These are phyloP conservation scores for Pleurotus cornucopiae DNA, from an alignment of 768 basidiomycete genomes.

Conservation along the genomic window DNA sequence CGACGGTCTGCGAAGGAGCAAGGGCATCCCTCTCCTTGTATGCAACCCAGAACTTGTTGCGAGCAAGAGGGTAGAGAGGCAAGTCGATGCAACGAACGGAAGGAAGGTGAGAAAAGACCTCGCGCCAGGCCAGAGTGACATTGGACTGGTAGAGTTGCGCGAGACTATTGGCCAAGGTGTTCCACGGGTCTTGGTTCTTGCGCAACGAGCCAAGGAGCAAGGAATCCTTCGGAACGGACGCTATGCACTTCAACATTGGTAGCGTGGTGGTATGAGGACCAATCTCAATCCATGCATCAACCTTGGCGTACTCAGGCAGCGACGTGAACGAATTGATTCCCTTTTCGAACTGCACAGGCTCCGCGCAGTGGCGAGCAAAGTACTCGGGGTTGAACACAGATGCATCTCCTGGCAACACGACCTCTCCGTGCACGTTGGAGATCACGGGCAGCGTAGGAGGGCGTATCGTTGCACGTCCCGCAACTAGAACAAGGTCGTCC, in stretches of 20 bases:
- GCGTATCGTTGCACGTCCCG: slow-evolving; percentile 29
- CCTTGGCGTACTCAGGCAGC: slow-evolving; percentile 17
- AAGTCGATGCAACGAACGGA: slow-evolving; percentile 41
- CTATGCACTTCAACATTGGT: slow-evolving; percentile 48
- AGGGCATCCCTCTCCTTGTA: slow-evolving; percentile 26
- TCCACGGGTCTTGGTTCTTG: slow-evolving; percentile 38
- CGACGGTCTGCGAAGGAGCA: neutral
- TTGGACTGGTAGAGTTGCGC: slow-evolving; percentile 42
- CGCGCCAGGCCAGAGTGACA: slow-evolving; percentile 48
- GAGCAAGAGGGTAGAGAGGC: slow-evolving; percentile 62
- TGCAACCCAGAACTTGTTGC: slow-evolving; percentile 52
- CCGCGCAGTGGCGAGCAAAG: slow-evolving; percentile 53
- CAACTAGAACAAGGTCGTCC: slow-evolving; percentile 40
- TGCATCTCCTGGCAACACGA: slow-evolving; percentile 50
- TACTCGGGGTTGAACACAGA: slow-evolving; percentile 46
- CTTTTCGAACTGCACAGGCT: slow-evolving; percentile 53
- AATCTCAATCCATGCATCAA: slow-evolving; percentile 60
- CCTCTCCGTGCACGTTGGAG: slow-evolving; percentile 55
- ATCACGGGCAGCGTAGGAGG: slow-evolving; percentile 55
- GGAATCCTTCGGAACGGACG: slow-evolving; percentile 23
- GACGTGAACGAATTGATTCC: slow-evolving; percentile 41
- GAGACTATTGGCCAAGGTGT: slow-evolving; percentile 41
- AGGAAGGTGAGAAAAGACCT: slow-evolving; percentile 43
- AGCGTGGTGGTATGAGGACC: slow-evolving; percentile 58
- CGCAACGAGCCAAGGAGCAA: slow-evolving; percentile 48